Base-by-base conservation (phyloP, 805 yeast genomes). In the Candida dajiaensis region DNA sequence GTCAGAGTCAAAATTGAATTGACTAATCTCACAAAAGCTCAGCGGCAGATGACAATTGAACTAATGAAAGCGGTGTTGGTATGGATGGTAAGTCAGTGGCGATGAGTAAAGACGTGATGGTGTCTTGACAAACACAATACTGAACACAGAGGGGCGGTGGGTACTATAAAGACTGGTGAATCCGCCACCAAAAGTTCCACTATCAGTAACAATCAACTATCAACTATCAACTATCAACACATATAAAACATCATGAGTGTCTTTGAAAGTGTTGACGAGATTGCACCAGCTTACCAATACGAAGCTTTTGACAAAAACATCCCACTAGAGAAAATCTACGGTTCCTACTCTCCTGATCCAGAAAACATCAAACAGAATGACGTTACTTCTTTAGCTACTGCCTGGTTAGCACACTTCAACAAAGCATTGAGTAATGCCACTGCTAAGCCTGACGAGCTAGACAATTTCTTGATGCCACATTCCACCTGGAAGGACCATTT, bases 401-500 rank as follows among this genome's bases (percentile, higher is more conserved):
- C 57, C 20, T 67, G 71, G 71, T 46, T 64, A 18, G 40, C 53
- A 1, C 56, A 57, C 38, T 65, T 67, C 51, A 65, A 66, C 50
- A 41, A 46, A 6, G 50, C 60, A 5, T 38, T 66, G 13, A 28
- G 47, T 1, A 22, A 40, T 2, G 42, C 46, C 8, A 44, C 46
- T 25, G 22, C 47, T 16, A 43, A 48, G 4, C 54, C 56, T 12
- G 38, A 45, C 6, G 48, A 41, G 12, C 43, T 65, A 41, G 63
- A 56, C 40, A 47, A 55, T 43, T 52, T 65, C 23, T 43, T 67
- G 25, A 36, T 56, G 21, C 54, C 60, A 6, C 65, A 65, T 47
- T 55, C 64, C 1, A 47, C 61, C 35, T 69, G 73, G 74, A 65
- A 64, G 50, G 74, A 70, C 49, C 71, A 68, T 48, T 52, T 67